A percentile compares a stretch with the other conserved stretches of the same genome.
These are phyloP conservation scores for Pelargonium cotyledonis DNA, from an alignment of 441 rosid genomes.

Conservation along the genomic window DNA sequence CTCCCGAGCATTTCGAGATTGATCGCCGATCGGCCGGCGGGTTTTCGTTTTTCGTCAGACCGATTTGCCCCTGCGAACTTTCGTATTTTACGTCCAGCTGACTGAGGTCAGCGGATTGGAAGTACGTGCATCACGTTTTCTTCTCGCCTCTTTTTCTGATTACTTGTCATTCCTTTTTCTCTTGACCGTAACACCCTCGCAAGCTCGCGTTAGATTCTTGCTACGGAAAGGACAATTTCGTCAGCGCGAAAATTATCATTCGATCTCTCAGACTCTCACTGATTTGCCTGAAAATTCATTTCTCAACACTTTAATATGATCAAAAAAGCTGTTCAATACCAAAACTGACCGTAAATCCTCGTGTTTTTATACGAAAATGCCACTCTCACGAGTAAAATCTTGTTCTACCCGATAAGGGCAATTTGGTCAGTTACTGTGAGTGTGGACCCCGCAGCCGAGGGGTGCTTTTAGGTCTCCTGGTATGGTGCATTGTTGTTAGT, in stretches of 20 bases:
- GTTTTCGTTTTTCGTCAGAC: neutral
- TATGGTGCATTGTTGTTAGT: too few species aligned
- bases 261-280: neutral
- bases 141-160: constrained; percentile 32
- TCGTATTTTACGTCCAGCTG: constrained; percentile 3
- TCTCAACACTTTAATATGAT: too few species aligned
- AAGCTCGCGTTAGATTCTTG: neutral
- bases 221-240: constrained; percentile 21
- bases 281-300: neutral
- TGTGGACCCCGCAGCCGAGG: too few species aligned
- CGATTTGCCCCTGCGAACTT: constrained; percentile 14
- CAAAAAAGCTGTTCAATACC: too few species aligned
- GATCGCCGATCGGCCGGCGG: neutral
- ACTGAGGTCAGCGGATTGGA: constrained; percentile 21
- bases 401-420: neutral
- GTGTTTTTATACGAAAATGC: constrained; percentile 16
- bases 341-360: constrained; percentile 6
- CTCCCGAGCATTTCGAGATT: neutral
- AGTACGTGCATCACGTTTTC: constrained; percentile 30
- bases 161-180: constrained; percentile 20
- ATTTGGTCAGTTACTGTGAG: too few species aligned
- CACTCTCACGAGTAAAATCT: neutral
- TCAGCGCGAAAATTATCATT: constrained; percentile 15
- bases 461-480: neutral
- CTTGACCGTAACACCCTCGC: constrained; percentile 25